Conservation (phyloP, 306 rosid species). For the Acacia confusa region DNA sequence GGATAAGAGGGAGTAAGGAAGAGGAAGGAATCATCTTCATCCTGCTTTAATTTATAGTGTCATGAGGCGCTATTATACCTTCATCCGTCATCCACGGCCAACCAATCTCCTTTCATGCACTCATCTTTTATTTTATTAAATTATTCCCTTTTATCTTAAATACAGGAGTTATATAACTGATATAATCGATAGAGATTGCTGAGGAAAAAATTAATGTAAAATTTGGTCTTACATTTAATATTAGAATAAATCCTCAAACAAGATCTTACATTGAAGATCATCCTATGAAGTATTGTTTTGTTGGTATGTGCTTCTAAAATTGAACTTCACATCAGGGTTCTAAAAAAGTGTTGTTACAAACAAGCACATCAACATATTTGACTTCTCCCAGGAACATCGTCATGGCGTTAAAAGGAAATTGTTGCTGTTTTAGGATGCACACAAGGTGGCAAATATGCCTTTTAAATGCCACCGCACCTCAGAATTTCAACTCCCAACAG, state of each 20-base stretch:
- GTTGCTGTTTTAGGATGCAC: conserved; percentile 62
- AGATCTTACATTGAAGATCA: too few species aligned
- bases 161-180: too few species aligned
- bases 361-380: conserved; percentile 44
- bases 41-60: conserved; percentile 27
- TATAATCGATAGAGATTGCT: too few species aligned
- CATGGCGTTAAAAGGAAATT: conserved; percentile 55
- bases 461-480: conserved; percentile 43
- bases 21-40: conserved; percentile 20
- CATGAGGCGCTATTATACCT: conserved; percentile 25
- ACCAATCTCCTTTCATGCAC: conserved; percentile 31
- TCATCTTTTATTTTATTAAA: neutral
- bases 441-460: conserved; percentile 40
- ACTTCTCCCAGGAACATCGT: conserved; percentile 63
- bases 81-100: conserved; percentile 37
- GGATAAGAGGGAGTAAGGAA: too few species aligned
- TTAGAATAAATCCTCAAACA: too few species aligned
- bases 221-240: too few species aligned
- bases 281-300: neutral
- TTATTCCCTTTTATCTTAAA: neutral
- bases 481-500: conserved; percentile 44
- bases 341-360: conserved; percentile 38
- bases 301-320: conserved; percentile 44
- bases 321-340: conserved; percentile 50
- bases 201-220: too few species aligned